phyloP scores from a whole-genome alignment of 768 basidiomycete genomes.

The Pulveroboletus sp. region DNA sequence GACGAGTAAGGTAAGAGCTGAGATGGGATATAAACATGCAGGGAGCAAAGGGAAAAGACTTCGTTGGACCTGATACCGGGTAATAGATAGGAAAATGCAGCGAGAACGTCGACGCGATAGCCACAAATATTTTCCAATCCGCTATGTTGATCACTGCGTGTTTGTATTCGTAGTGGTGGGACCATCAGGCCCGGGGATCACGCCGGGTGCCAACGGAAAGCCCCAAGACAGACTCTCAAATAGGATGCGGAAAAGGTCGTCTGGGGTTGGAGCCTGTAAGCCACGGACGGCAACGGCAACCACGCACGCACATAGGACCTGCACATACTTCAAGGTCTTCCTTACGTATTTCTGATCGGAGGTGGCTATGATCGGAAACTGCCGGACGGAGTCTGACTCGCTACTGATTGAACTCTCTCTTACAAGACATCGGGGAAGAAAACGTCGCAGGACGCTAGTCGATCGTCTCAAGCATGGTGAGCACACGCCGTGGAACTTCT shows the following conservation, averaged over 20 bases:
- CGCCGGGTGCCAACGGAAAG: no score
- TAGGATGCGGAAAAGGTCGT: conserved; percentile 41
- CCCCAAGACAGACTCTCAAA: conserved; percentile 53
- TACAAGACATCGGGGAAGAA: conserved; percentile 28
- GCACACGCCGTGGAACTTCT: conserved; percentile 16
- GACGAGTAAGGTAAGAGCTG: conserved; percentile 63
- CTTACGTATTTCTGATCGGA: no score
- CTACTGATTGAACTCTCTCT: conserved; percentile 3
- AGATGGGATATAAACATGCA: not conserved
- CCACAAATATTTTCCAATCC: conserved; percentile 71
- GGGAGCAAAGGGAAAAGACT: not conserved
- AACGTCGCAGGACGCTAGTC: conserved; percentile 16
- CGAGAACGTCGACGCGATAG: conserved; percentile 62
- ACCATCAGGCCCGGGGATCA: no score
- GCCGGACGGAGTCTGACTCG: conserved; percentile 39
- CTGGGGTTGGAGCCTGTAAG: conserved; percentile 56
- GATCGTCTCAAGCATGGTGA: conserved; percentile 35
- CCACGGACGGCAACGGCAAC: no score
- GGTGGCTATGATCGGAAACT: conserved; percentile 39
- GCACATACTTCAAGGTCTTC: no score
- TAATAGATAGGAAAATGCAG: conserved; percentile 60
- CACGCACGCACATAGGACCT: no score
- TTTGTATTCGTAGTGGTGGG: conserved; percentile 35
- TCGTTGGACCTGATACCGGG: conserved; percentile 61
- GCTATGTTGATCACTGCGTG: conserved; percentile 41